phyloP scores from a whole-genome alignment of 306 rosid species.

The Lithocarpus polystachyus region DNA sequence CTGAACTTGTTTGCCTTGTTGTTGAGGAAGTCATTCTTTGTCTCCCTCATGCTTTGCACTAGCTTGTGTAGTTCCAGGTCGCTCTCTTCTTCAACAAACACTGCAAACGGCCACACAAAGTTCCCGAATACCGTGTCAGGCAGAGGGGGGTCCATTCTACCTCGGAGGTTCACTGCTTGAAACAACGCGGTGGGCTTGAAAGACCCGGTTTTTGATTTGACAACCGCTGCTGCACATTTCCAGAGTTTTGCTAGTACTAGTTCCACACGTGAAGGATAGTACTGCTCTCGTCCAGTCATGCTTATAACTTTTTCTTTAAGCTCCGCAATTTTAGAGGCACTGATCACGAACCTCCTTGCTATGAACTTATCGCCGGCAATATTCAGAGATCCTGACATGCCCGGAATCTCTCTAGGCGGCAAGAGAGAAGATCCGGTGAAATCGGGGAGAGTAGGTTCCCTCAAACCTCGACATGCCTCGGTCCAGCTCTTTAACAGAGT shows the following conservation, averaged over 20 bases:
- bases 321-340: constrained; percentile 22
- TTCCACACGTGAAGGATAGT: constrained; percentile 38
- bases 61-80: constrained; percentile 25
- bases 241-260: constrained; percentile 40
- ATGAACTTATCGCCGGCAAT: constrained; percentile 18
- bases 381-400: constrained; percentile 16
- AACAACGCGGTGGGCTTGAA: constrained; percentile 35
- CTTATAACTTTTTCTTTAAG: constrained; percentile 19
- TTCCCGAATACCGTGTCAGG: constrained; percentile 35
- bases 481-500: constrained; percentile 36
- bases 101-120: constrained; percentile 41
- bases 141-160: constrained; percentile 31
- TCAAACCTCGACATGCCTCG: not conserved
- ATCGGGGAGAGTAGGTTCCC: constrained; percentile 1
- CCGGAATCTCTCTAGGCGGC: constrained; percentile 44
- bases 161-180: constrained; percentile 50
- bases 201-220: constrained; percentile 3
- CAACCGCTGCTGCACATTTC: constrained; percentile 27
- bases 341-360: constrained; percentile 32
- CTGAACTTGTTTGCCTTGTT: constrained; percentile 19
- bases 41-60: constrained; percentile 35
- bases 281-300: not conserved
- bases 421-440: constrained; percentile 29
- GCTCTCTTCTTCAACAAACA: constrained; percentile 34
- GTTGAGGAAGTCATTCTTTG: constrained; percentile 26